Conservation (phyloP, 495 filamentous ascomycete genomes). For the Apiosordaria backusii region DNA sequence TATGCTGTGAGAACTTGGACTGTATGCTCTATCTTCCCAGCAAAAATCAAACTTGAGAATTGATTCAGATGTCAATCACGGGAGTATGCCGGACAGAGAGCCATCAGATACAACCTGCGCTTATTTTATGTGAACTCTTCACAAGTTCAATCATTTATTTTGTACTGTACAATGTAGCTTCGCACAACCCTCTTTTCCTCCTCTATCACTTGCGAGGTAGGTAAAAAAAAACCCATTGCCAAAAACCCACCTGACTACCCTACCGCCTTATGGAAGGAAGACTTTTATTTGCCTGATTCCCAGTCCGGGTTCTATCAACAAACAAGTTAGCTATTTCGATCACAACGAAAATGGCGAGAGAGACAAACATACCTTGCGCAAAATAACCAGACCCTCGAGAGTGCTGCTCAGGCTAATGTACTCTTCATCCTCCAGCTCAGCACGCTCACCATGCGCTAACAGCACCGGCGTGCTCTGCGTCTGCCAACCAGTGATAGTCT, state of each 20-base stretch:
- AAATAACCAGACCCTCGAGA: conserved; percentile 90
- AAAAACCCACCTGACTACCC: conserved; percentile 1
- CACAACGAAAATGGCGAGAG: neutral
- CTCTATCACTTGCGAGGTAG: neutral
- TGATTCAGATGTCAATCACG: too few relatives aligned
- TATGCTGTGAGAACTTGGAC: too few relatives aligned
- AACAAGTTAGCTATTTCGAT: conserved; percentile 18
- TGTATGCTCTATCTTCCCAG: too few relatives aligned
- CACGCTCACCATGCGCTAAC: conserved; percentile 86
- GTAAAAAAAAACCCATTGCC: neutral
- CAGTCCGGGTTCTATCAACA: conserved; percentile 45
- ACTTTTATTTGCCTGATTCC: conserved; percentile 42
- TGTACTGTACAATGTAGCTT: neutral
- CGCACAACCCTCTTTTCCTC: neutral
- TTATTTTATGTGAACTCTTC: neutral
- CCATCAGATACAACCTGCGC: neutral
- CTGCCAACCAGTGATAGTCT: conserved; percentile 99
- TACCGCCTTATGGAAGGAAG: neutral
- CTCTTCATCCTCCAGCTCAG: conserved; percentile 96
- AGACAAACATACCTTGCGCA: conserved; percentile 75
- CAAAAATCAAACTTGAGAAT: too few relatives aligned
- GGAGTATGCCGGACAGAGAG: too few relatives aligned
- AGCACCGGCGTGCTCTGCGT: conserved; percentile 97
- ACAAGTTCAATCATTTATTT: neutral
- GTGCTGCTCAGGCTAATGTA: conserved; percentile 88